Evolutionary conservation across 306 rosid species (phyloP), one percentile per base, ranked within the genome.

Genomic region (Dalbergia cochinchinensis): DNA sequence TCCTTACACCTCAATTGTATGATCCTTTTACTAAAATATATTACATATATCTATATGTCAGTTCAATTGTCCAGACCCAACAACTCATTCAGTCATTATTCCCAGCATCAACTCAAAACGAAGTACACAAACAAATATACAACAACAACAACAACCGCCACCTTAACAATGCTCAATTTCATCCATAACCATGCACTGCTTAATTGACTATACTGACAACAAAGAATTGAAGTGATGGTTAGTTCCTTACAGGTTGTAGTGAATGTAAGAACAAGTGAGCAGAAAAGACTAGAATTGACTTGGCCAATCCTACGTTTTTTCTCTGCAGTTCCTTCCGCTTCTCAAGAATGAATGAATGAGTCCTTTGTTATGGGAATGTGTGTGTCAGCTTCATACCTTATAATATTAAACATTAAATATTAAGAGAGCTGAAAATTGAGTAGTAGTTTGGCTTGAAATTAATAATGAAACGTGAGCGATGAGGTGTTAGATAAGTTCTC

Each of bases 401-500:
- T 26, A 26, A 26, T 3, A 26, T 26, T 26, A 20, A 20, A 48
- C 7, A 44, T 48, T 4, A 48, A 48, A 48, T 48, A 14, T 53
- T 53, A n/a, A 6, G 6, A 54, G 19, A 3, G n/a, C 13, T 50
- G n/a, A 54, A 54, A 54, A n/a, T 54, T 54, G 60, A 18, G 10
- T 5, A 18, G 10, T 5, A 54, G 20, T 54, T 54, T 54, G 60
- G 60, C 60, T 54, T 15, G 10, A 54, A 35, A 35, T 35, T 4
- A 35, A 26, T 26, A 37, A 37, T 37, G 41, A 4, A 54, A 54
- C 4, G 60, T n/a, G 60, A 16, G 7, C 26, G 60, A 54, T 54
- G 60, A 54, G 60, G 60, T 54, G 60, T 54, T n/a, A 54, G 60
- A 54, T 54, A 54, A 54, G 60, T 51, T 7, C 58, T 51, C 58